These are phyloP conservation scores for Paraconiothyrium sp. DNA, from an alignment of 2,329 filamentous ascomycete genomes.

Conservation along the genomic window DNA sequence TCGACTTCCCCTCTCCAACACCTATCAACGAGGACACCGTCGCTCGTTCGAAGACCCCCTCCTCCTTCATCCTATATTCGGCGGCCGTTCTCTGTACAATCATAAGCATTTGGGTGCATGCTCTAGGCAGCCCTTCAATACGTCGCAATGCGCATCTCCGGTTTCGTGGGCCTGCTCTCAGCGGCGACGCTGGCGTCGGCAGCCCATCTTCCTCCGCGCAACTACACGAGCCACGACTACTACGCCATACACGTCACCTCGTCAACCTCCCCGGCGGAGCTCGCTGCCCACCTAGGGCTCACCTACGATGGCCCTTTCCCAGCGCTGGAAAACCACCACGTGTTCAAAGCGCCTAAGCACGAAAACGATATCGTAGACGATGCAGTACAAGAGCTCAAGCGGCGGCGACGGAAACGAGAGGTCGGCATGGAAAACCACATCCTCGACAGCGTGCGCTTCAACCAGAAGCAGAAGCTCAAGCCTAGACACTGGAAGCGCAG, in stretches of 20 bases:
- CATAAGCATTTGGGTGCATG: conserved; percentile 10
- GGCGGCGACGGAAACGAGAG: conserved; percentile 70
- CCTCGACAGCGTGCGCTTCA: conserved; percentile 78
- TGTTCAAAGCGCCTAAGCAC: conserved; percentile 76
- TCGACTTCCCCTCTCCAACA: conserved; percentile 7
- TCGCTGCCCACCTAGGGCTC: conserved; percentile 78
- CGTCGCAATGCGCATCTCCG: conserved; percentile 53
- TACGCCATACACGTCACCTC: conserved; percentile 87
- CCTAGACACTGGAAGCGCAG: conserved; percentile 69
- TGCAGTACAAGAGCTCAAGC: conserved; percentile 62
- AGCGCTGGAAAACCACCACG: conserved; percentile 80
- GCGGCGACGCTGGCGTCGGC: conserved; percentile 44
- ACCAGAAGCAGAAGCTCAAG: conserved; percentile 78
- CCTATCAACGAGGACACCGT: conserved; percentile 13
- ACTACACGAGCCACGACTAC: conserved; percentile 87
- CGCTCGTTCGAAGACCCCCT: conserved; percentile 2
- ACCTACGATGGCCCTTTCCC: conserved; percentile 83
- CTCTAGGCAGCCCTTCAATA: conserved; percentile 12
- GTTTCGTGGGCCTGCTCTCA: conserved; percentile 56
- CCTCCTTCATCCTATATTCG: background rate
- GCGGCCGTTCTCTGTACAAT: conserved; percentile 1
- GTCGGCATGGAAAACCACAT: conserved; percentile 59
- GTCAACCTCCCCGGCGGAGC: conserved; percentile 69
- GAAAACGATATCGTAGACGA: conserved; percentile 64
- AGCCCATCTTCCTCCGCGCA: conserved; percentile 63